phyloP scores from a whole-genome alignment of 306 rosid genomes.

The Malus fusca region DNA sequence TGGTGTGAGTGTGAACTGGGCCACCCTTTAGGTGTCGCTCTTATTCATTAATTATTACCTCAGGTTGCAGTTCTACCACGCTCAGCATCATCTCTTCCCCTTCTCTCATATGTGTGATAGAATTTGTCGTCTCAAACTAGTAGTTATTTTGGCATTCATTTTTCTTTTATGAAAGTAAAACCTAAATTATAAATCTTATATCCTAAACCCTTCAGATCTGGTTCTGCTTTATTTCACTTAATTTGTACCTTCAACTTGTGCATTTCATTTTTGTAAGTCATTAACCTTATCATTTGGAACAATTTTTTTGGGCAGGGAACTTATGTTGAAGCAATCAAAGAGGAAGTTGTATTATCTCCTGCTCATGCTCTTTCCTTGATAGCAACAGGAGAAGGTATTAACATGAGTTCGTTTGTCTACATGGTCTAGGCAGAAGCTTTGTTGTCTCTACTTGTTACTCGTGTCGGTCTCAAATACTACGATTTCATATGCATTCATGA shows the following conservation, averaged over 20 bases:
- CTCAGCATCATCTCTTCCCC: not conserved
- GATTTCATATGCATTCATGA: not conserved
- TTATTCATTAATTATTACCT: not conserved
- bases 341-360: constrained; percentile 86
- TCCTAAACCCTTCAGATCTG: not conserved
- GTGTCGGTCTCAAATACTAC: not conserved
- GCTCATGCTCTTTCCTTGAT: constrained; percentile 92
- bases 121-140: not conserved
- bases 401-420: not conserved
- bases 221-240: not conserved
- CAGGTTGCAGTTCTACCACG: not conserved
- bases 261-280: not conserved
- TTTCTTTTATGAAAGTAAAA: not conserved
- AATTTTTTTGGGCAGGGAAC: constrained; percentile 53
- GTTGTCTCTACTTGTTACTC: not conserved
- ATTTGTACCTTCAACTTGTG: not conserved
- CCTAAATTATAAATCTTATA: not conserved
- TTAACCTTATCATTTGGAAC: constrained; percentile 13
- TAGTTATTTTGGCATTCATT: not conserved
- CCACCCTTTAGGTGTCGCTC: not conserved
- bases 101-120: not conserved
- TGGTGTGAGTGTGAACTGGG: not conserved
- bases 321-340: constrained; percentile 87
- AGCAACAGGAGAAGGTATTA: constrained; percentile 81
- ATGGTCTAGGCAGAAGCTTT: not conserved